These are phyloP conservation scores for Danielia oregonensis DNA, from an alignment of 805 yeast species.

Conservation along the genomic window DNA sequence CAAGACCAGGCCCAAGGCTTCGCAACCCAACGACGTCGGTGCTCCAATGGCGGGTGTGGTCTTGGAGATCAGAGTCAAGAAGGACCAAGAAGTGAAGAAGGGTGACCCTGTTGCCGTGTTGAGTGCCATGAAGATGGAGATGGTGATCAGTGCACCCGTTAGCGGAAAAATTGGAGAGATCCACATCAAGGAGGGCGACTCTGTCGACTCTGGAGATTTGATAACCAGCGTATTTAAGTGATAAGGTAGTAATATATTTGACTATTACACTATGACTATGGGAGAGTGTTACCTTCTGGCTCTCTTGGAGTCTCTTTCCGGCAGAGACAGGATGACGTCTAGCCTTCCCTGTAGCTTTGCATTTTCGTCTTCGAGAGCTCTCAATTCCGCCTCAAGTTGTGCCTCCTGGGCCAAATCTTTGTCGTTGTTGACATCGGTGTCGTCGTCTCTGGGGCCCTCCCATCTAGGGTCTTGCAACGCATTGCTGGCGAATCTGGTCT, in stretches of 20 bases:
- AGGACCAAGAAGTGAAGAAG: constrained; percentile 86
- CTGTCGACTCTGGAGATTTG: constrained; percentile 92
- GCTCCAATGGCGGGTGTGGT: constrained; percentile 99
- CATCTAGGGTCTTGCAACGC: constrained; percentile 13
- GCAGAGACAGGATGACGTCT: constrained; percentile 15
- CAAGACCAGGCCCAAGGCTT: constrained; percentile 86
- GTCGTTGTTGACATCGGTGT: constrained; percentile 15
- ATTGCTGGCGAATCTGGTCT: constrained; percentile 52
- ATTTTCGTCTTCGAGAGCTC: constrained; percentile 26
- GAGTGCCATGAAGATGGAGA: constrained; percentile 99
- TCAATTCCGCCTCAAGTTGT: constrained; percentile 21
- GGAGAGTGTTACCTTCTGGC: neutral
- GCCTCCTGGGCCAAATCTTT: constrained; percentile 16
- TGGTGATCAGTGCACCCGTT: constrained; percentile 92
- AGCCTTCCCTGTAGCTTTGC: constrained; percentile 17
- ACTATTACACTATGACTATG: neutral
- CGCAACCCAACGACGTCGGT: constrained; percentile 88
- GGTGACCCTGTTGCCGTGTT: constrained; percentile 93
- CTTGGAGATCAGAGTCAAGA: constrained; percentile 88
- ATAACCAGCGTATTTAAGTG: constrained; percentile 40
- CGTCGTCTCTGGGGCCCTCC: constrained; percentile 20
- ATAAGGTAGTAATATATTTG: neutral
- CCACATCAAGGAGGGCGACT: constrained; percentile 82
- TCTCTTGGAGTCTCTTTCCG: constrained; percentile 13
- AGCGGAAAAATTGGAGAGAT: constrained; percentile 81